These are phyloP conservation scores for Paracoccidioides brasiliensis DNA, from an alignment of 2,329 filamentous ascomycete genomes.

Conservation along the genomic window DNA sequence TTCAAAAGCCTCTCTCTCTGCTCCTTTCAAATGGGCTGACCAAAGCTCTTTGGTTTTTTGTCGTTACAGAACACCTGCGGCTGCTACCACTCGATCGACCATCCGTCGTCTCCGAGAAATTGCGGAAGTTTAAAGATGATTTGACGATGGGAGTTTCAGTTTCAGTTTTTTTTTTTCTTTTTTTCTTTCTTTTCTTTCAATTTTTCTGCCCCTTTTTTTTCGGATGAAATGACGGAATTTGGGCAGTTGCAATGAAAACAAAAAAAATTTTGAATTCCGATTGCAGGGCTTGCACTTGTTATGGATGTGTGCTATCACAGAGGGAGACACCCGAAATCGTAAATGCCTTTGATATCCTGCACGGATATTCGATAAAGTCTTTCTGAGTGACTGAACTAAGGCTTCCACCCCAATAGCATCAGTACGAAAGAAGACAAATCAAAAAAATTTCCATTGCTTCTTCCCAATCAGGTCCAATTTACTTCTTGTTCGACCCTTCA, in stretches of 20 bases:
- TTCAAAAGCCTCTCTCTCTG: slow-evolving; percentile 1
- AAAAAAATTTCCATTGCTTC: slow-evolving; percentile 2
- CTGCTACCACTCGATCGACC: slow-evolving; percentile 87
- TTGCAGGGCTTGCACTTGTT: neutral
- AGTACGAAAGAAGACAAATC: slow-evolving; percentile 2
- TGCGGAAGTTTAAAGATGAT: slow-evolving; percentile 64
- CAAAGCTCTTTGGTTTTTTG: neutral
- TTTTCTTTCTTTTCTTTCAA: slow-evolving; percentile 5
- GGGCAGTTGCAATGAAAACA: slow-evolving; percentile 5
- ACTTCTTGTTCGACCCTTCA: neutral
- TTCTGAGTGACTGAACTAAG: neutral
- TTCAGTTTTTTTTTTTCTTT: slow-evolving; percentile 2
- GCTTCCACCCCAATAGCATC: neutral
- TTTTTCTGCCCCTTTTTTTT: slow-evolving; percentile 7
- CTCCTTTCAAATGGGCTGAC: slow-evolving; percentile 15
- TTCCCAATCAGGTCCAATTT: neutral
- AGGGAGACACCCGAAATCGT: neutral
- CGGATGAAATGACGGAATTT: slow-evolving; percentile 9
- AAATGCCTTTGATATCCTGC: neutral
- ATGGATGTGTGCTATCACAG: neutral
- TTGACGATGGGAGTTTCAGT: slow-evolving; percentile 17
- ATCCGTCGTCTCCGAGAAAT: slow-evolving; percentile 96
- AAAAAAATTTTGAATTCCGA: neutral
- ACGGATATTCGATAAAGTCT: neutral
- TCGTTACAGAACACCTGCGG: slow-evolving; percentile 63